A percentile compares a stretch with the other conserved stretches of the same genome.
phyloP scores from a whole-genome alignment of 345 rosid genomes.

The Citrus medica region DNA sequence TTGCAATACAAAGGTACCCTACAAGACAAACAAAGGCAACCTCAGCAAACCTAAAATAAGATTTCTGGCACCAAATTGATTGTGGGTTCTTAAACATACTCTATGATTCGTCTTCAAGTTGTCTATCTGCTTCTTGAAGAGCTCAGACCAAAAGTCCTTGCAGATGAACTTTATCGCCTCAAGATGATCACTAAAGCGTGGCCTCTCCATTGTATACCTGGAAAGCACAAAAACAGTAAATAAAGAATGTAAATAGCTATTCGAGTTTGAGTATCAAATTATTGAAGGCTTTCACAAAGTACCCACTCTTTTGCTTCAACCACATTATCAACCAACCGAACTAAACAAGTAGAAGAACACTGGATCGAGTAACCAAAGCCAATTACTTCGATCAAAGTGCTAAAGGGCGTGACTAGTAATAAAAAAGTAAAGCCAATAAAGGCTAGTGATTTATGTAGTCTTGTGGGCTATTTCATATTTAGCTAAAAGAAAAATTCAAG shows the following conservation, averaged over 20 bases:
- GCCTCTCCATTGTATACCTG: constrained; percentile 95
- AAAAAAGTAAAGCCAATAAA: not conserved
- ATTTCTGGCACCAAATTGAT: not conserved
- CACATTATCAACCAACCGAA: not conserved
- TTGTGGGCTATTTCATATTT: not conserved
- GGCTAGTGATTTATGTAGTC: not conserved
- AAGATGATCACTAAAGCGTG: constrained; percentile 82
- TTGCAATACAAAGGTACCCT: constrained; percentile 99
- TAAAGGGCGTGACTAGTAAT: not conserved
- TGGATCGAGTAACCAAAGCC: not conserved
- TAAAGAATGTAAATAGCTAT: not conserved
- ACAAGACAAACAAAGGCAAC: constrained; percentile 16
- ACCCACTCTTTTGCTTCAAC: not conserved
- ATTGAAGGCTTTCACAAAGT: not conserved
- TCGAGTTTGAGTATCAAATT: not conserved
- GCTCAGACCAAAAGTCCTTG: constrained; percentile 98
- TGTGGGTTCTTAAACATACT: constrained; percentile 27
- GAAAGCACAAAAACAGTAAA: not conserved
- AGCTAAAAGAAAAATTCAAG: not conserved
- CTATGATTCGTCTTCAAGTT: constrained; percentile 94
- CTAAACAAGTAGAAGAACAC: not conserved
- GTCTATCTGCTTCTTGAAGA: constrained; percentile 98
- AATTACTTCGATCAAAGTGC: not conserved
- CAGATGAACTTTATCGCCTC: constrained; percentile 99
- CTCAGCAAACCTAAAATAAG: not conserved